Evolutionary conservation across 2,329 filamentous ascomycete species (phyloP), one percentile per base, ranked within the genome.

Genomic region (Dactylellina haptotyla): DNA sequence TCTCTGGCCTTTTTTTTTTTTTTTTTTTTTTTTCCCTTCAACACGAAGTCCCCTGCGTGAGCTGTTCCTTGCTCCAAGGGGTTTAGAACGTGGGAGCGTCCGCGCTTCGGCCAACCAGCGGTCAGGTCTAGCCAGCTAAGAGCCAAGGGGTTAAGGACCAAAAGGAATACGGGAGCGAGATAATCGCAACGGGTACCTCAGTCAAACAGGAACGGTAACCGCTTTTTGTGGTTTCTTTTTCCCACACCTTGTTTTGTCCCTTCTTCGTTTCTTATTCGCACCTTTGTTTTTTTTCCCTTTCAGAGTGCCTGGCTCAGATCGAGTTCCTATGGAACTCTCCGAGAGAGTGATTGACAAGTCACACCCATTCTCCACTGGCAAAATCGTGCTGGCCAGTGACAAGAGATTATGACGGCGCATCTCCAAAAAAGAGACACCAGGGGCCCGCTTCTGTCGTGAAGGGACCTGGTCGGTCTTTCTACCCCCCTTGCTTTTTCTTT

Each of bases 271-370:
- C n/a, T n/a, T n/a, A n/a, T n/a, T n/a, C n/a, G n/a, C n/a, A n/a
- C n/a, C n/a, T n/a, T n/a, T n/a, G n/a, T n/a, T n/a, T n/a, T n/a
- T n/a, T n/a, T n/a, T n/a, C n/a, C n/a, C n/a, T n/a, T n/a, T n/a
- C n/a, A n/a, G n/a, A n/a, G n/a, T n/a, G n/a, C n/a, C n/a, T n/a
- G n/a, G n/a, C 45, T 26, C 25, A 23, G 61, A 56, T 37, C 18
- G 41, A 25, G 26, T 58, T 37, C 39, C 39, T 41, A n/a, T 66
- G 69, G 61, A 73, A 66, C 43, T 73, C 59, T 73, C 69, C 69
- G 69, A 73, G 48, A n/a, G n/a, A 65, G 61, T 59, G 69, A 66
- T 73, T 73, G 69, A 73, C 69, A 73, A 73, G 61, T 73, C 69
- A 73, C 61, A 58, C 26, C 58, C 57, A 59, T 59, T n/a, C 53